These are phyloP conservation scores for Evansstolkia leycettana DNA, from an alignment of 495 filamentous ascomycete species.

Conservation along the genomic window DNA sequence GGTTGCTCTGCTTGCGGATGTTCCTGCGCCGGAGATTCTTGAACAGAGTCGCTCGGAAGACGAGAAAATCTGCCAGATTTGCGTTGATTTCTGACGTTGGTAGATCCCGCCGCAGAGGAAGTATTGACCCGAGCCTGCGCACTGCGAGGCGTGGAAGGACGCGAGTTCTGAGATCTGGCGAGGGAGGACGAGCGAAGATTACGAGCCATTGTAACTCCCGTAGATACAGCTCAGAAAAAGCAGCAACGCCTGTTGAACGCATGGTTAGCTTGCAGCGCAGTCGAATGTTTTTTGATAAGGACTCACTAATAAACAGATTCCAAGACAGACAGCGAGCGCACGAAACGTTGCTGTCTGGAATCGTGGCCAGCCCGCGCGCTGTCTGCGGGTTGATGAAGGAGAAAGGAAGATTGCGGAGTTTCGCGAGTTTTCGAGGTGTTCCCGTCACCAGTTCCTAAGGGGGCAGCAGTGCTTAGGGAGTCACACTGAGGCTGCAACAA, in stretches of 20 bases:
- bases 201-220: not conserved
- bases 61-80: conserved; percentile 15
- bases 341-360: conserved; percentile 19
- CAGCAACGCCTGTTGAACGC: conserved; percentile 7
- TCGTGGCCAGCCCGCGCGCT: conserved; percentile 24
- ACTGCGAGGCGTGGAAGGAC: conserved; percentile 15
- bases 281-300: not conserved
- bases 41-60: conserved; percentile 9
- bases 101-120: conserved; percentile 10
- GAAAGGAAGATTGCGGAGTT: conserved; percentile 17
- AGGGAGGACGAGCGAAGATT: conserved; percentile 22
- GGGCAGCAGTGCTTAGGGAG: too few species aligned
- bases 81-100: conserved; percentile 16
- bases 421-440: not conserved
- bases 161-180: conserved; percentile 15
- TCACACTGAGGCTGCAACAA: too few species aligned
- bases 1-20: not conserved
- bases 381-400: conserved; percentile 17
- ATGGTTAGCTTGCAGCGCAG: conserved; percentile 6
- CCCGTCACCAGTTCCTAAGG: too few species aligned
- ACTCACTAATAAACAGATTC: conserved; percentile 13
- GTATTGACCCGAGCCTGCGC: conserved; percentile 7
- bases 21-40: conserved; percentile 2
- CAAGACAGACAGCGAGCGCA: conserved; percentile 14
- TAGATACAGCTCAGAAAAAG: conserved; percentile 10